phyloP scores from a whole-genome alignment of 345 rosid genomes.

The Salix purpurea region DNA sequence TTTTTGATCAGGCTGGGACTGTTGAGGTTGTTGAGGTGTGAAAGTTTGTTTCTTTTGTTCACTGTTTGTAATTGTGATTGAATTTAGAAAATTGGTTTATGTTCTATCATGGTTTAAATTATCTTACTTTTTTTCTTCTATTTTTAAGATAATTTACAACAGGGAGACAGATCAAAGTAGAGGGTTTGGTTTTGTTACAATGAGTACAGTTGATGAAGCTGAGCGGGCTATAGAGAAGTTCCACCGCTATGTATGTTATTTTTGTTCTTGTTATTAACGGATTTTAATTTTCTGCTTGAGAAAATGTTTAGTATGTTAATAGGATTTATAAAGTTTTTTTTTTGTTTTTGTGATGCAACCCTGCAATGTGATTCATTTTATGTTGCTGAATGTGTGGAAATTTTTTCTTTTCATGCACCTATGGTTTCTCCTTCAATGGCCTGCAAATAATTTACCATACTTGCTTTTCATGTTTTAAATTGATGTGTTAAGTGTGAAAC shows the following conservation, averaged over 20 bases:
- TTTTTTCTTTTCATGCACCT: too few relatives aligned
- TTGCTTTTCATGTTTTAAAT: too few relatives aligned
- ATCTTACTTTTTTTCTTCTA: too few relatives aligned
- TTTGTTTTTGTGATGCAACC: too few relatives aligned
- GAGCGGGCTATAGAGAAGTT: constrained; percentile 69
- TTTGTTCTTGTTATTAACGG: background rate
- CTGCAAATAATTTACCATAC: too few relatives aligned
- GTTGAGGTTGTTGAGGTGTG: constrained; percentile 90
- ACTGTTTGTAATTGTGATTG: background rate
- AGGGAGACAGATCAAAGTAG: constrained; percentile 81
- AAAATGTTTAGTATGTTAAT: background rate
- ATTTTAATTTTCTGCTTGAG: background rate
- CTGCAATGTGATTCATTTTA: too few relatives aligned
- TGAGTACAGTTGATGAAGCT: constrained; percentile 86
- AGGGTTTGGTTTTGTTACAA: constrained; percentile 89
- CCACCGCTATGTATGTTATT: constrained; percentile 61
- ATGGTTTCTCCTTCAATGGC: too few relatives aligned
- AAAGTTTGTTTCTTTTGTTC: background rate
- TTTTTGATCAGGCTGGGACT: constrained; percentile 80
- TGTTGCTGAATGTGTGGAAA: too few relatives aligned
- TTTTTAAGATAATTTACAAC: constrained; percentile 69
- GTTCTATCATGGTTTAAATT: too few relatives aligned
- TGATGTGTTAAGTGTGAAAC: too few relatives aligned
- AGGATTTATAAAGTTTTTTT: background rate
- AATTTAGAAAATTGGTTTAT: background rate